These are phyloP conservation scores for Lecanosticta acicola DNA, from an alignment of 2,329 filamentous ascomycete genomes.

Conservation along the genomic window DNA sequence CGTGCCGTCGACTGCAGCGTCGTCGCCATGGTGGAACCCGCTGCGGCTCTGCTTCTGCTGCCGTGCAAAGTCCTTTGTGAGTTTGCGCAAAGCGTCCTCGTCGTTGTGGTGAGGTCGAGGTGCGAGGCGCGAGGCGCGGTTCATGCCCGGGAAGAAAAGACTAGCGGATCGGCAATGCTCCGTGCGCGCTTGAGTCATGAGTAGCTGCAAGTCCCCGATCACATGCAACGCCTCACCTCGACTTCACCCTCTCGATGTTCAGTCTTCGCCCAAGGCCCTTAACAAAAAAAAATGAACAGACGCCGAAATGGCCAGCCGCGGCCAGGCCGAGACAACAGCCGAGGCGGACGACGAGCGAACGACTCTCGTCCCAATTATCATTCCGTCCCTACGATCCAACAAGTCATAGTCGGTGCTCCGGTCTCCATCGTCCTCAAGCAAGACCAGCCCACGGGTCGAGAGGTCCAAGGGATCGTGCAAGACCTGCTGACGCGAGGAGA, in stretches of 20 bases:
- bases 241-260: no score
- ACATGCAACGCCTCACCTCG: no score
- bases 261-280: background rate
- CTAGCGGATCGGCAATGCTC: no score
- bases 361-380: slow-evolving; percentile 5
- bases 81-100: no score
- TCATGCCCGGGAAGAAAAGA: no score
- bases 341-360: slow-evolving; percentile 6
- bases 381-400: slow-evolving; percentile 28
- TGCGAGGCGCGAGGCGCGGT: no score
- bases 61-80: background rate
- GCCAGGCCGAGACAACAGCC: slow-evolving; percentile 7
- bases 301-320: slow-evolving; percentile 31
- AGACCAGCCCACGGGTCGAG: slow-evolving; percentile 68
- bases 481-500: slow-evolving; percentile 67
- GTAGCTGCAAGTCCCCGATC: no score
- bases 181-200: no score
- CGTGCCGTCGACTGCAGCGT: slow-evolving; percentile 25
- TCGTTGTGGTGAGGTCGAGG: no score
- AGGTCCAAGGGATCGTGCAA: slow-evolving; percentile 61
- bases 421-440: slow-evolving; percentile 72
- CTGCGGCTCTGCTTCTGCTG: background rate
- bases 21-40: slow-evolving; percentile 16
- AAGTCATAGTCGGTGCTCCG: slow-evolving; percentile 55
- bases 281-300: slow-evolving; percentile 21